Evolutionary conservation across 495 filamentous ascomycete genomes (phyloP).

Genomic region (Penicillium verhagenii): DNA sequence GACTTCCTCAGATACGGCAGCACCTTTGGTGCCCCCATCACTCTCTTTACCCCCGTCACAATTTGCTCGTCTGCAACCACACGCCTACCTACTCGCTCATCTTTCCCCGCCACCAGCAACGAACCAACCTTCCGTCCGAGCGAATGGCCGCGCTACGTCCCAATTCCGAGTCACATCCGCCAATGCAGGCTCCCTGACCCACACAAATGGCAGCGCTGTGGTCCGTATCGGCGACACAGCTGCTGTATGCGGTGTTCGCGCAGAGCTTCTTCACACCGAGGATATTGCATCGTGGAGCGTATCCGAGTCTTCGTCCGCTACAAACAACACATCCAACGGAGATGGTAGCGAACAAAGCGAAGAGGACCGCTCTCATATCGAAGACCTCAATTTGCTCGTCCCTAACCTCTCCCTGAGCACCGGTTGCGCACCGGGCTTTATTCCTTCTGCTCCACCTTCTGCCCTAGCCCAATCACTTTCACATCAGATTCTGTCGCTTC

Average conservation of each 20-base stretch:
- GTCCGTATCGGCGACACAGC: constrained; percentile 86
- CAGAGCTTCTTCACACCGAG: constrained; percentile 72
- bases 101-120: constrained; percentile 61
- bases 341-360: constrained; percentile 26
- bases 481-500: constrained; percentile 69
- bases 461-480: constrained; percentile 79
- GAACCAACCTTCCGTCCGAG: constrained; percentile 59
- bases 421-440: constrained; percentile 79
- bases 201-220: constrained; percentile 85
- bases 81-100: constrained; percentile 84
- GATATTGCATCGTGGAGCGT: constrained; percentile 65
- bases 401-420: constrained; percentile 90
- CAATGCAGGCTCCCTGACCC: constrained; percentile 77
- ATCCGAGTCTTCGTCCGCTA: constrained; percentile 25
- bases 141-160: constrained; percentile 71
- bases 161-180: constrained; percentile 67
- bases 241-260: constrained; percentile 86
- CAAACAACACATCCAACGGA: constrained; percentile 22
- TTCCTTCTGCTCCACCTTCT: constrained; percentile 79
- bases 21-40: constrained; percentile 33
- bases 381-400: constrained; percentile 71
- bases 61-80: constrained; percentile 87
- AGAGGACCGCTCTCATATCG: constrained; percentile 54
- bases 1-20: constrained; percentile 26
- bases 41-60: constrained; percentile 75